Evolutionary conservation across 2,329 filamentous ascomycete genomes (phyloP).

Genomic region (Diaporthe amygdali): DNA sequence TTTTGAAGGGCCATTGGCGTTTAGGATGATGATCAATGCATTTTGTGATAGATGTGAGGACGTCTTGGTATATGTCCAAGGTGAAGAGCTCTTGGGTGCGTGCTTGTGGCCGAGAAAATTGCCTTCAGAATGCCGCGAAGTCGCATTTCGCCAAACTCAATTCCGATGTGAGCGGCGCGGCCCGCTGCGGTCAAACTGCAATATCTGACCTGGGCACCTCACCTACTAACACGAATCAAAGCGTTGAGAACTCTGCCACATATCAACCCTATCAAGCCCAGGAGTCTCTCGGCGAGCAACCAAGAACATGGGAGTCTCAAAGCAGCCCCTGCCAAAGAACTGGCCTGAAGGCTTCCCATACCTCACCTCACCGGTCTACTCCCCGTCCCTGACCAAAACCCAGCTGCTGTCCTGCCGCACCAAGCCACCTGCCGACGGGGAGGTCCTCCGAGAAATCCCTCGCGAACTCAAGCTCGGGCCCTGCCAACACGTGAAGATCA

Average conservation of each 20-base stretch:
- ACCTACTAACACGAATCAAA: not conserved
- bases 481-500: constrained; percentile 57
- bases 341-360: constrained; percentile 63
- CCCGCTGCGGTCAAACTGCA: not conserved
- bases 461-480: constrained; percentile 46
- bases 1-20: not conserved
- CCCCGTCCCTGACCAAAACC: constrained; percentile 46
- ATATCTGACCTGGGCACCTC: not conserved
- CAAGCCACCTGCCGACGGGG: constrained; percentile 32
- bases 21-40: not conserved
- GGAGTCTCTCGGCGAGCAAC: not conserved
- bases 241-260: not conserved
- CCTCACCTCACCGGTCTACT: constrained; percentile 54
- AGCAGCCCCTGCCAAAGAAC: constrained; percentile 51
- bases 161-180: not conserved
- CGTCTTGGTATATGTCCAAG: not conserved
- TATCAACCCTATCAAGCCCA: not conserved
- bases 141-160: not conserved
- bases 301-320: constrained; percentile 15
- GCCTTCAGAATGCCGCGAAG: not conserved
- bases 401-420: constrained; percentile 47
- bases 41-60: not conserved
- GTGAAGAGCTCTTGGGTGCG: not conserved
- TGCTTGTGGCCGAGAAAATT: not conserved
- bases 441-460: constrained; percentile 37